phyloP scores from a whole-genome alignment of 495 filamentous ascomycete genomes.

The Tuber brumale region DNA sequence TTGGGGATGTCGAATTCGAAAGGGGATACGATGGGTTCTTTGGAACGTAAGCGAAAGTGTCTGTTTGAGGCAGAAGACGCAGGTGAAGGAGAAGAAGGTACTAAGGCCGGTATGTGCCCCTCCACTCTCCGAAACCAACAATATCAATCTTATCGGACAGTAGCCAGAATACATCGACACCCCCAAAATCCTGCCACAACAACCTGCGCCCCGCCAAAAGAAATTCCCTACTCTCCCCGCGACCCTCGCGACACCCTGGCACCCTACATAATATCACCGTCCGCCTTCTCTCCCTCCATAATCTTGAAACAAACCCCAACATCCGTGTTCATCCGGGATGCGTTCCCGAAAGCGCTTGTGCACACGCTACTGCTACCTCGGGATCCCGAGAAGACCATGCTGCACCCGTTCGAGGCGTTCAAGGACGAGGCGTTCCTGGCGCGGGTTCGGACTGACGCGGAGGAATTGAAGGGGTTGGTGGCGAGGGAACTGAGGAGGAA shows the following conservation, averaged over 20 bases:
- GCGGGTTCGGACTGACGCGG: constrained; percentile 55
- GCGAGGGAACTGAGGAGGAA: constrained; percentile 70
- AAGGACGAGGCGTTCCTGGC: constrained; percentile 62
- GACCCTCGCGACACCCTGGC: not conserved
- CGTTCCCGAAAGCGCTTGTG: constrained; percentile 75
- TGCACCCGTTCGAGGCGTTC: constrained; percentile 76
- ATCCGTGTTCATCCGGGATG: constrained; percentile 76
- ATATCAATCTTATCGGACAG: not conserved
- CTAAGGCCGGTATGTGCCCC: not conserved
- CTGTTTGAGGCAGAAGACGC: not conserved
- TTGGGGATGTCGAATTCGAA: not conserved
- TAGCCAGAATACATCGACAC: not conserved
- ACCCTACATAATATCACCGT: constrained; percentile 1
- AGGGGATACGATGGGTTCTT: not conserved
- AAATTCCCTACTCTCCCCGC: not conserved
- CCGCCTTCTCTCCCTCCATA: not conserved
- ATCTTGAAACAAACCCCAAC: not conserved
- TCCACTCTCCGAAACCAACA: not conserved
- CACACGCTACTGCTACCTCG: constrained; percentile 85
- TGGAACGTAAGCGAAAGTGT: not conserved
- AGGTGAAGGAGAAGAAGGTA: not conserved
- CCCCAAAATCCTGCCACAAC: not conserved
- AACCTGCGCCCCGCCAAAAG: not conserved
- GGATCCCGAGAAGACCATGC: constrained; percentile 52
- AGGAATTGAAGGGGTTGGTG: constrained; percentile 56